Base-by-base conservation (phyloP, 371 early-diverging fungal species). In the Zychaea mexicana region DNA sequence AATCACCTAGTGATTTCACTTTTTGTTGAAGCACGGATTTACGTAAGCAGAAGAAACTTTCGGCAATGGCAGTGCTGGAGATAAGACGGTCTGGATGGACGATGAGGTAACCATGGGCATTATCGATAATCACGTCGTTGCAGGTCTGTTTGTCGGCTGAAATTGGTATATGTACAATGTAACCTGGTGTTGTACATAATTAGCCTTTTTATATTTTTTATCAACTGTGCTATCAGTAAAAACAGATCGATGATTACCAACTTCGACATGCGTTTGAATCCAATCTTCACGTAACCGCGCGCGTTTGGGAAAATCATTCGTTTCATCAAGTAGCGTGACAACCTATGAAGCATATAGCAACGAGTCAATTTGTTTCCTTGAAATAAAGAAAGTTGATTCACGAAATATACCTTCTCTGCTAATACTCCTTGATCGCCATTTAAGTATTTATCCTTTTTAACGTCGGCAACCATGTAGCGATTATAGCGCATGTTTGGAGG, bases 51-150 rank as follows among this genome's bases (percentile, higher is more conserved):
- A 73, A 54, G 56, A 88, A 89, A 27, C 89, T 87, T 24, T 92
- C 92, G 0, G 97, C 78, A 1, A 94, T 80, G 1, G 83, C 75
- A 1, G 97, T 94, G 21, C 89, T 84, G 0, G 94, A 83, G 15
- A 97, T 79, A 12, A 97, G 75, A 2, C 67, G 70, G 60, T 97
- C 97, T 0, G 97, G 97, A 53, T 92, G 87, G 13, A 92, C 71
- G 26, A 96, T 82, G 12, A 93, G 68, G 32, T 83, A 77, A 22
- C 85, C 74, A 2, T 78, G 65, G 5, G 65, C 42, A 31, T 84
- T 77, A 52, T 88, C 82, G 39, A 91, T 67, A 15, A 85, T 67
- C 12, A 86, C 67, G 22, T 63, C 72, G 31, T 46, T 56, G 1
- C 10, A 21, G 8, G 24, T 62, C 28, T 52, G 60, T 6, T 63